phyloP scores from a whole-genome alignment of 805 yeast species.

The Ogataea paradorogensis region DNA sequence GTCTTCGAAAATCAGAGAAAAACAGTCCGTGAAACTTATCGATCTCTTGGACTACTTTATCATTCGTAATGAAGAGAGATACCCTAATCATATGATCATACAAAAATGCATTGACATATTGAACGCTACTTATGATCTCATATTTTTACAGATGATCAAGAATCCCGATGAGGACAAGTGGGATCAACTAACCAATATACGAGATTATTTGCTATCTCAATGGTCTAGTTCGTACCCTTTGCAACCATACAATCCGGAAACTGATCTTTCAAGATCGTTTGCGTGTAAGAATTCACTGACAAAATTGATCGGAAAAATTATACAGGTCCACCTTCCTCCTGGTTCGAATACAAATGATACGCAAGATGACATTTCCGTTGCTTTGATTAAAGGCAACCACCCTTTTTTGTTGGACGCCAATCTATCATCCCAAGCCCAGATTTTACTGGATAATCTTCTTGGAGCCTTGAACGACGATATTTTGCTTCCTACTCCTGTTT shows the following conservation, averaged over 20 bases:
- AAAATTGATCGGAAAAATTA: conserved; percentile 63
- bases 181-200: conserved; percentile 54
- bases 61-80: conserved; percentile 19
- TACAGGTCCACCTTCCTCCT: conserved; percentile 51
- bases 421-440: conserved; percentile 70
- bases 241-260: conserved; percentile 45
- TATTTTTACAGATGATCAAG: conserved; percentile 45
- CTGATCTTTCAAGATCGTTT: conserved; percentile 48
- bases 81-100: conserved; percentile 21
- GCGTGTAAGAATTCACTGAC: conserved; percentile 67
- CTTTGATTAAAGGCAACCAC: conserved; percentile 55
- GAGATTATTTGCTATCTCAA: conserved; percentile 53
- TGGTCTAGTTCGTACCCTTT: conserved; percentile 62
- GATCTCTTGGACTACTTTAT: conserved; percentile 24
- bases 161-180: conserved; percentile 50
- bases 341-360: conserved; percentile 8
- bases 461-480: conserved; percentile 52
- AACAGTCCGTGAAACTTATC: conserved; percentile 20
- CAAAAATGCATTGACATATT: conserved; percentile 35
- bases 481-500: conserved; percentile 52
- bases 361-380: conserved; percentile 43
- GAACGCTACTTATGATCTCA: conserved; percentile 41
- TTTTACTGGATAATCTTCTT: conserved; percentile 63
- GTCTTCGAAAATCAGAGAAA: conserved; percentile 21
- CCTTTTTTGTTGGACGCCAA: conserved; percentile 50